Base-by-base conservation (phyloP, 345 rosid species). In the Melaleuca quinquenervia region DNA sequence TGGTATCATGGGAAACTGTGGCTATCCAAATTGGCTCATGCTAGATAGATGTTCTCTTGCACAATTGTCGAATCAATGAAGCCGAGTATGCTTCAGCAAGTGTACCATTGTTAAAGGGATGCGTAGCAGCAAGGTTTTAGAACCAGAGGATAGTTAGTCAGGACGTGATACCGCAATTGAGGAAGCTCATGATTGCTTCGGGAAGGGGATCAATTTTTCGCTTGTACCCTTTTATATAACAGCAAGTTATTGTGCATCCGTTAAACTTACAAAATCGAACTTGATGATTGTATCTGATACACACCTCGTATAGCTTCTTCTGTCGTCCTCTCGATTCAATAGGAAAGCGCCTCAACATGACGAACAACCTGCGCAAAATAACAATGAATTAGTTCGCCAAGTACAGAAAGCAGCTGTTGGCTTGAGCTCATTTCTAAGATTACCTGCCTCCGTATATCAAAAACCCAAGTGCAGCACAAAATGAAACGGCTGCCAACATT, bases 321-420 rank as follows among this genome's bases (percentile, higher is more conserved):
- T 93, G 95, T 26, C 98, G 93, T 54, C 98, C 97, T 90, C 93
- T 94, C 21, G 99, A 95, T 88, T 96, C 97, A n/a, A 93, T 94
- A 8, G 99, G 99, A 89, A 96, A 95, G 52, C 92, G 90, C 86
- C 94, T 94, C 88, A 96, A 86, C 99, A 93, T 94, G 89, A 95
- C 56, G 86, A 95, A 96, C 89, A 96, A 87, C 91, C 98, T 93
- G 84, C 82, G 29, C 11, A 1, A n/a, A 52, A 6, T 11, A 24
- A 20, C 49, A 24, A 83, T 10, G 45, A 20, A 45, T 70, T 70
- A 56, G 3, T 52, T 84, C 5, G 10, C n/a, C 14, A 6, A n/a
- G 16, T 86, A 60, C 10, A n/a, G 50, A 50, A 82, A 82, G 56
- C 15, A 52, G 5, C 53, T 14, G 6, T 32, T 22, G 48, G 80